Evolutionary conservation across 2,329 filamentous ascomycete genomes (phyloP).

Genomic region (Plectosphaerella cucumerina): DNA sequence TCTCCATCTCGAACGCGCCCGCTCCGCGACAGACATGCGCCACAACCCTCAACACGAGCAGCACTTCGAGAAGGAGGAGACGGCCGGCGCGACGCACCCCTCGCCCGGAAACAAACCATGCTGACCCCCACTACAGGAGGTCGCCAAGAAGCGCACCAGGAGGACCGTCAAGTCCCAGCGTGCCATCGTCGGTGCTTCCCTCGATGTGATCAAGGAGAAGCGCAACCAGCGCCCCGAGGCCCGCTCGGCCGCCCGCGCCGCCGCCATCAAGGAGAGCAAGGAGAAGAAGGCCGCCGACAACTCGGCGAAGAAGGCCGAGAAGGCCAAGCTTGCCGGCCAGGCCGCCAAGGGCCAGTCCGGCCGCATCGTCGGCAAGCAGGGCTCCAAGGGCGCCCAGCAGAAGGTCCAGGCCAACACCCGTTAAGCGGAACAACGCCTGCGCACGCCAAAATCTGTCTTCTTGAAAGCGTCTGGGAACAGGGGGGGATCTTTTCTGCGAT

Average conservation of each 20-base stretch:
- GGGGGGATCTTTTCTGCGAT: slow-evolving; percentile 4
- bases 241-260: slow-evolving; percentile 81
- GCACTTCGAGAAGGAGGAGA: neutral
- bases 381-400: slow-evolving; percentile 80
- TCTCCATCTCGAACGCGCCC: neutral
- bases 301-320: slow-evolving; percentile 97
- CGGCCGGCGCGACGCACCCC: neutral
- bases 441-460: slow-evolving; percentile 4
- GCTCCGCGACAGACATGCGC: neutral
- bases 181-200: slow-evolving; percentile 97
- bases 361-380: slow-evolving; percentile 94
- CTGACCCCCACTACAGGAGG: slow-evolving; percentile 69
- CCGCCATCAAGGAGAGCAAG: slow-evolving; percentile 96
- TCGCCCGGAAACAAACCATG: slow-evolving; percentile 1
- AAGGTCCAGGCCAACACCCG: slow-evolving; percentile 86
- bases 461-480: slow-evolving; percentile 2
- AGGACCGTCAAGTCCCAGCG: slow-evolving; percentile 98
- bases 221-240: slow-evolving; percentile 92
- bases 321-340: slow-evolving; percentile 83
- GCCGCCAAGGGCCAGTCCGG: slow-evolving; percentile 72
- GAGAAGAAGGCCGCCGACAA: slow-evolving; percentile 90
- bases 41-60: neutral
- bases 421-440: slow-evolving; percentile 46
- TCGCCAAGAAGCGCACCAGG: slow-evolving; percentile 99
- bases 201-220: slow-evolving; percentile 99